phyloP scores from a whole-genome alignment of 805 yeast species.

The Zygoascus ofunaensis region DNA sequence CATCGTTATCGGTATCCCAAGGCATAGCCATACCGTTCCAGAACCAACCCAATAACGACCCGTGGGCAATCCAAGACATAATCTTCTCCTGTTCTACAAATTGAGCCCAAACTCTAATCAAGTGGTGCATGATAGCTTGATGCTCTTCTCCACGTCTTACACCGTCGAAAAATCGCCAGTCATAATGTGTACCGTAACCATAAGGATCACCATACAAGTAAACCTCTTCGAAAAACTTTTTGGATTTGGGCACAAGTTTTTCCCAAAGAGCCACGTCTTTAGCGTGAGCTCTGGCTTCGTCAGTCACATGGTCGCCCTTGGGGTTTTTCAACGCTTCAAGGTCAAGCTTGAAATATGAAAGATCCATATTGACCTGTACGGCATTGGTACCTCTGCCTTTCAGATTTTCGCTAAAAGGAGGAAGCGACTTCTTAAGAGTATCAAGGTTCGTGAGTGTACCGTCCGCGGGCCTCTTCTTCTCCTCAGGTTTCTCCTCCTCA shows the following conservation, averaged over 20 bases:
- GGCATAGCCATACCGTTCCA: slow-evolving; percentile 44
- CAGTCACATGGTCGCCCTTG: slow-evolving; percentile 4
- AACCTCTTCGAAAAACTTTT: slow-evolving; percentile 20
- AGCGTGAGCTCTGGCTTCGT: slow-evolving; percentile 10
- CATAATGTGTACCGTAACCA: slow-evolving; percentile 36
- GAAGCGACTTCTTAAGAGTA: not conserved
- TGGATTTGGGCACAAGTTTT: slow-evolving; percentile 6
- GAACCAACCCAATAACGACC: slow-evolving; percentile 41
- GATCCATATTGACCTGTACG: not conserved
- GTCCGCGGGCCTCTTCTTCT: not conserved
- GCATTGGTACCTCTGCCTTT: not conserved
- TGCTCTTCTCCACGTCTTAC: slow-evolving; percentile 32
- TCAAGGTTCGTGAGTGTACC: not conserved
- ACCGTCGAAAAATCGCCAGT: slow-evolving; percentile 56
- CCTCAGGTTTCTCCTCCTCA: slow-evolving; percentile 5
- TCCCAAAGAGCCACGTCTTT: slow-evolving; percentile 11
- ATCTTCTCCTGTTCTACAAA: slow-evolving; percentile 37
- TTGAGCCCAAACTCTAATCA: slow-evolving; percentile 40
- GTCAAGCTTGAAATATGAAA: not conserved
- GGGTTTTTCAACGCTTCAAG: not conserved
- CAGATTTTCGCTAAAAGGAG: not conserved
- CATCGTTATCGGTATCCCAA: slow-evolving; percentile 44
- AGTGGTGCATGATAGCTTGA: slow-evolving; percentile 39
- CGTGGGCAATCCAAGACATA: slow-evolving; percentile 42
- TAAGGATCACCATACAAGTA: slow-evolving; percentile 13